These are phyloP conservation scores for Ascochyta koolunga DNA, from an alignment of 2,329 filamentous ascomycete genomes.

Conservation along the genomic window DNA sequence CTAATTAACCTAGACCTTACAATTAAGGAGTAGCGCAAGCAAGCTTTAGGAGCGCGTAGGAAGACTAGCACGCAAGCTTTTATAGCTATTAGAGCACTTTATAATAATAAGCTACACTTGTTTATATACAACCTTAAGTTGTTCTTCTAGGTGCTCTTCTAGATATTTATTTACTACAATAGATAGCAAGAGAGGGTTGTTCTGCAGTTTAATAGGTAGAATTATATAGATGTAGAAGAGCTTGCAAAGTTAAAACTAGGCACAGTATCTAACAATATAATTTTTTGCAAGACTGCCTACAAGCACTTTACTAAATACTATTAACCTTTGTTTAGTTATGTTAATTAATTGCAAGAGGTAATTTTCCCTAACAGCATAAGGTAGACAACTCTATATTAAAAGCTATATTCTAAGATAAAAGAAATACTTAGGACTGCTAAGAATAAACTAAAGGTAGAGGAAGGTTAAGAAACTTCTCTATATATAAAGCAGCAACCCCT, in stretches of 20 bases:
- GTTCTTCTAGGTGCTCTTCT: conserved; percentile 58
- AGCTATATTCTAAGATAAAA: conserved; percentile 16
- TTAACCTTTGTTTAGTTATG: conserved; percentile 45
- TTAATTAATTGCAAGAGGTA: conserved; percentile 42
- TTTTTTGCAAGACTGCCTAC: conserved; percentile 34
- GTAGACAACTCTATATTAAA: too few species aligned
- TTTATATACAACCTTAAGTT: conserved; percentile 58
- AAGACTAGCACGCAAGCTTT: conserved; percentile 56
- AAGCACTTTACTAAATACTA: conserved; percentile 46
- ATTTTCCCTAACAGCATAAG: too few species aligned
- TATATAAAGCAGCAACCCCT: too few species aligned
- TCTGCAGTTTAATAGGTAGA: conserved; percentile 47
- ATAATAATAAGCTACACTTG: conserved; percentile 48
- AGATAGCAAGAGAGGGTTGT: conserved; percentile 23
- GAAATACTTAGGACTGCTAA: conserved; percentile 10
- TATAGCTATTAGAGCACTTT: conserved; percentile 55
- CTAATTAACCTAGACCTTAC: conserved; percentile 52
- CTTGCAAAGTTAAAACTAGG: conserved; percentile 12
- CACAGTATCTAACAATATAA: conserved; percentile 25
- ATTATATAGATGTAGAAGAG: conserved; percentile 28
- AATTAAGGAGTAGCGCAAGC: conserved; percentile 44
- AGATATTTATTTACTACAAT: conserved; percentile 54
- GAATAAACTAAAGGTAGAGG: conserved; percentile 1
- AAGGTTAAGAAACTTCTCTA: too few species aligned
- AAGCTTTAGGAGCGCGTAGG: conserved; percentile 47